Conservation (phyloP, 345 rosid genomes). For the Xanthoceras sorbifolium region DNA sequence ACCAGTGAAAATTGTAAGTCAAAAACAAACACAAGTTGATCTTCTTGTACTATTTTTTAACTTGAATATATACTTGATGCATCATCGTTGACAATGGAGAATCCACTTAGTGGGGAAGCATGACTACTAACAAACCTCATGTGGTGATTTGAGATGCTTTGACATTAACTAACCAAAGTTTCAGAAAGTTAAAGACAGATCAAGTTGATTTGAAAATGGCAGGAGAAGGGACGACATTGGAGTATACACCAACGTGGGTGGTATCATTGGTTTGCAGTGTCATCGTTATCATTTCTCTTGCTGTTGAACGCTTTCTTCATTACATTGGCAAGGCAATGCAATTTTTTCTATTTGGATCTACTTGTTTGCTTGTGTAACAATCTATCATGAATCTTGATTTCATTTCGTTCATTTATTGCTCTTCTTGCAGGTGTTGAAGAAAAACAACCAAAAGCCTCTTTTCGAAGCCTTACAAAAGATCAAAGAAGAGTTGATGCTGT, state of each 20-base stretch:
- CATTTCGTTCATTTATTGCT: background rate
- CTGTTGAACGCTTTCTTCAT: slow-evolving; percentile 68
- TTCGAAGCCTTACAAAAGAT: slow-evolving; percentile 75
- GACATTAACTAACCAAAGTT: too few species aligned
- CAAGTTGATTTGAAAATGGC: too few species aligned
- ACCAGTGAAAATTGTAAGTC: too few species aligned
- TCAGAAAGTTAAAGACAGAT: too few species aligned
- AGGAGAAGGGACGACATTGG: slow-evolving; percentile 63
- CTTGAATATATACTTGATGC: too few species aligned
- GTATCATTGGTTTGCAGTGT: slow-evolving; percentile 74
- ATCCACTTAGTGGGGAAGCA: too few species aligned
- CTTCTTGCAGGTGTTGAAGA: slow-evolving; percentile 51
- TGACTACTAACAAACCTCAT: too few species aligned
- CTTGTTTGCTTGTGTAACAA: background rate
- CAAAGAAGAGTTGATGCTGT: slow-evolving; percentile 92
- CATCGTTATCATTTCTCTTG: slow-evolving; percentile 67
- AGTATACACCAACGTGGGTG: slow-evolving; percentile 81
- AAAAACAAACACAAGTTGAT: too few species aligned
- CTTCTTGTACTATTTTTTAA: too few species aligned
- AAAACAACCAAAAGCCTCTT: slow-evolving; percentile 62
- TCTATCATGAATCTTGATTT: background rate
- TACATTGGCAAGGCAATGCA: slow-evolving; percentile 62
- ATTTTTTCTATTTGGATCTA: background rate
- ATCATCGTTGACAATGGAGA: too few species aligned
- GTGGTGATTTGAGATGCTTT: too few species aligned